These are phyloP conservation scores for Aspergillus leporis DNA, from an alignment of 495 filamentous ascomycete genomes.

Conservation along the genomic window DNA sequence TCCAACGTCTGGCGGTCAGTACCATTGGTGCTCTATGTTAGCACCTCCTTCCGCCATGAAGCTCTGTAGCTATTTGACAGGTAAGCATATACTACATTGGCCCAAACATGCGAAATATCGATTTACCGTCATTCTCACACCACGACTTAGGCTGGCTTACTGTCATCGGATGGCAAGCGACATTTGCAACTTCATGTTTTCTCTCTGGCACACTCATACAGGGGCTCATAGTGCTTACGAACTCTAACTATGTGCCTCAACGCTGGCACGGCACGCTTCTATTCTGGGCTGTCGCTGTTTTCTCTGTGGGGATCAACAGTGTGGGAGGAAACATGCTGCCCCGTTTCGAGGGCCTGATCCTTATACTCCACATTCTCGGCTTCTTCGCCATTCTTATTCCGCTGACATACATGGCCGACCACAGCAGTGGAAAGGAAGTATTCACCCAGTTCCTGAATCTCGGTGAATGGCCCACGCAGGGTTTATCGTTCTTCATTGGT, in stretches of 20 bases:
- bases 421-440: constrained; percentile 45
- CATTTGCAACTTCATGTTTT: constrained; percentile 41
- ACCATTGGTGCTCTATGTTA: constrained; percentile 56
- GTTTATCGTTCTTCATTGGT: constrained; percentile 45
- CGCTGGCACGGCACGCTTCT: constrained; percentile 46
- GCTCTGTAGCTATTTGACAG: constrained; percentile 50
- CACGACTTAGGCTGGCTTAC: constrained; percentile 43
- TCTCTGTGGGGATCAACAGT: constrained; percentile 45
- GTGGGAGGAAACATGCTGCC: constrained; percentile 39
- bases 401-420: constrained; percentile 53
- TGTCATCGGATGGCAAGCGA: constrained; percentile 47
- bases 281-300: constrained; percentile 39
- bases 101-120: not conserved
- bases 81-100: constrained; percentile 20
- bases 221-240: constrained; percentile 37
- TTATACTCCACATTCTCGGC: constrained; percentile 54
- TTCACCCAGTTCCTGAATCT: constrained; percentile 55
- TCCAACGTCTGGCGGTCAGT: constrained; percentile 52
- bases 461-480: constrained; percentile 50
- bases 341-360: constrained; percentile 44
- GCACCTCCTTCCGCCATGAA: constrained; percentile 38
- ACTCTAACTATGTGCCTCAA: constrained; percentile 35
- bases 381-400: constrained; percentile 64
- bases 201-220: constrained; percentile 43
- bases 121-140: not conserved